phyloP scores from a whole-genome alignment of 202 grass and related monocot genomes.

The Dendrocalamus latiflorus region DNA sequence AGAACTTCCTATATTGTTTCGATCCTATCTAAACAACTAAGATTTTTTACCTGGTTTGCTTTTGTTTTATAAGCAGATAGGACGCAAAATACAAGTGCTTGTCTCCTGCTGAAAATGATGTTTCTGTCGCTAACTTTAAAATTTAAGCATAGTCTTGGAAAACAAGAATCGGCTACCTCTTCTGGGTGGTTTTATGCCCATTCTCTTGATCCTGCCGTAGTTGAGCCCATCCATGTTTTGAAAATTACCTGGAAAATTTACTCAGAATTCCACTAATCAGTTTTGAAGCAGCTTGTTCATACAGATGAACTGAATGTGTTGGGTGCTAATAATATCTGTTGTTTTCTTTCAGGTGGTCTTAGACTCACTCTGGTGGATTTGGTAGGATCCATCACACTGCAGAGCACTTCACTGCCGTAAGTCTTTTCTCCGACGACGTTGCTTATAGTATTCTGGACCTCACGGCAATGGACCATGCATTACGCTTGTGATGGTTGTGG shows the following conservation, averaged over 20 bases:
- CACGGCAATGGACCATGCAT: too few relatives aligned
- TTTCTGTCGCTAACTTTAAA: neutral
- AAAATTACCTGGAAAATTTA: neutral
- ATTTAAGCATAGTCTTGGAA: neutral
- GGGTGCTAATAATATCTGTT: slow-evolving; percentile 5
- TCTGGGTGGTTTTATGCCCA: neutral
- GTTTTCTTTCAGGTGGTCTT: slow-evolving; percentile 62
- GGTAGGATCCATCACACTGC: slow-evolving; percentile 65
- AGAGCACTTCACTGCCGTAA: slow-evolving; percentile 76
- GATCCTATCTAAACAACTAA: neutral
- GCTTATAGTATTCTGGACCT: neutral
- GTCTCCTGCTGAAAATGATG: slow-evolving; percentile 2
- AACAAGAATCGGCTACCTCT: neutral
- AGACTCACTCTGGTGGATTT: slow-evolving; percentile 98
- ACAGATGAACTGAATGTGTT: neutral
- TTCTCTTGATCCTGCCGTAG: neutral
- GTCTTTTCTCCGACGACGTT: slow-evolving; percentile 3
- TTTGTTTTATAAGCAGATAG: neutral
- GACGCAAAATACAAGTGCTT: neutral
- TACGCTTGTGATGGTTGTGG: too few relatives aligned
- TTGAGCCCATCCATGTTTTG: neutral
- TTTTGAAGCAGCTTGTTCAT: neutral
- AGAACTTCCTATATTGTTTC: neutral
- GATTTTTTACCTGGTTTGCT: neutral
- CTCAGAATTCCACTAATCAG: neutral